Evolutionary conservation across 2,329 filamentous ascomycete species (phyloP).

Genomic region (Cytospora mali): DNA sequence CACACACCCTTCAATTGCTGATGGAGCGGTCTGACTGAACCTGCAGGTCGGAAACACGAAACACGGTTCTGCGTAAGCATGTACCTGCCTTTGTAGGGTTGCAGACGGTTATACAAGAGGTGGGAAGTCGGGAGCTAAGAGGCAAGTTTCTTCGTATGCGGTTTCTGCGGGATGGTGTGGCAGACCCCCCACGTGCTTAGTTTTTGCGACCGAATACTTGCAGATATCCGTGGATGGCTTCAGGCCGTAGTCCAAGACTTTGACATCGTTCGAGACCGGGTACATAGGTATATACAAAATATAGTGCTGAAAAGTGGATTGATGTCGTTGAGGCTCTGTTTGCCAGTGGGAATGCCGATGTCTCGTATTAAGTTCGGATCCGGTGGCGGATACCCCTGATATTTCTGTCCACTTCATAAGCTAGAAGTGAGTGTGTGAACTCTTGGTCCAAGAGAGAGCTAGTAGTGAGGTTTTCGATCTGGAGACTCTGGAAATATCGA

Average conservation of each 20-base stretch:
- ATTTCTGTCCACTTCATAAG: not conserved
- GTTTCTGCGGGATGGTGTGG: not conserved
- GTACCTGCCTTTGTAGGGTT: not conserved
- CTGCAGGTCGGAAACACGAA: not conserved
- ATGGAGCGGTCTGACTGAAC: not conserved
- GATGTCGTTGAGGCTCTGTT: not conserved
- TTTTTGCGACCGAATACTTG: too few species aligned
- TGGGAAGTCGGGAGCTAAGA: not conserved
- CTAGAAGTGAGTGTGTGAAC: not conserved
- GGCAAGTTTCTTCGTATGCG: not conserved
- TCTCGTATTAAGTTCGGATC: not conserved
- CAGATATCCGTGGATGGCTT: too few species aligned
- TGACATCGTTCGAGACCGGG: too few species aligned
- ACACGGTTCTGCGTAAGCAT: not conserved
- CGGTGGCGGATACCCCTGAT: not conserved
- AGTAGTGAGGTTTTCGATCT: too few species aligned
- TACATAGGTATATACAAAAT: too few species aligned
- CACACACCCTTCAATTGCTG: too few species aligned
- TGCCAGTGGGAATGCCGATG: not conserved
- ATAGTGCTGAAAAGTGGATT: not conserved
- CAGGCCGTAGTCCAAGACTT: too few species aligned
- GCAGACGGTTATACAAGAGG: not conserved
- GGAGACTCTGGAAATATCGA: not conserved
- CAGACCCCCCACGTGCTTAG: not conserved
- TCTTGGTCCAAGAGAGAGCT: too few species aligned